Percentiles rank a stretch among this genome's conserved stretches.
Evolutionary conservation across 345 rosid genomes (phyloP).

Genomic region (Eucalyptus virginea): DNA sequence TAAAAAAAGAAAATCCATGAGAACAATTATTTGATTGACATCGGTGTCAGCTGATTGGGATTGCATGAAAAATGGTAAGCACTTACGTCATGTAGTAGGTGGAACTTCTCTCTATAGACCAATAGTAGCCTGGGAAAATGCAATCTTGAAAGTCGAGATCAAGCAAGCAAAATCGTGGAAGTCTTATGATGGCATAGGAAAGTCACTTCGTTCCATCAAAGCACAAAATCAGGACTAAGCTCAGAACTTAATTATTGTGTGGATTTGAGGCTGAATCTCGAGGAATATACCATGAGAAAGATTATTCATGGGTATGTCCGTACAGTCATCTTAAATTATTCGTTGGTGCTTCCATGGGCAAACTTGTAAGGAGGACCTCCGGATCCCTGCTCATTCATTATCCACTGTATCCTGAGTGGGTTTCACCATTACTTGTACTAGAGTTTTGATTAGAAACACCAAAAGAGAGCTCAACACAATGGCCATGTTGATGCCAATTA

Average conservation of each 20-base stretch:
- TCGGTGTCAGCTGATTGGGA: background rate
- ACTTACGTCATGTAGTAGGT: background rate
- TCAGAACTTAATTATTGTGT: no score
- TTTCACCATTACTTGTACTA: no score
- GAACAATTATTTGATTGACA: background rate
- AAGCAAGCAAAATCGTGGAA: background rate
- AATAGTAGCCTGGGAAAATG: background rate
- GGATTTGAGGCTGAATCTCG: rapidly evolving
- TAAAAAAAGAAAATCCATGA: background rate
- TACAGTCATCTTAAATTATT: no score
- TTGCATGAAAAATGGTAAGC: background rate
- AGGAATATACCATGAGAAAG: no score
- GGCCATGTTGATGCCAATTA: background rate
- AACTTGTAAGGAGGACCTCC: no score
- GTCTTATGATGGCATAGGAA: background rate
- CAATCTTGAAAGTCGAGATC: background rate
- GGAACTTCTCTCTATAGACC: background rate
- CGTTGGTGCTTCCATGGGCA: background rate
- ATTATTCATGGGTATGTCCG: no score
- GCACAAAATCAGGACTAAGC: background rate
- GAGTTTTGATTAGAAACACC: background rate
- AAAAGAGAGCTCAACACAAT: background rate
- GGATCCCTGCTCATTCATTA: no score
- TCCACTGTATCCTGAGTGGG: no score
- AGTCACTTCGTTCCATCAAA: background rate